Percentiles rank a stretch among this genome's conserved stretches.
Conservation (phyloP, 805 yeast species). For the Zygoascus biomembranicola region DNA sequence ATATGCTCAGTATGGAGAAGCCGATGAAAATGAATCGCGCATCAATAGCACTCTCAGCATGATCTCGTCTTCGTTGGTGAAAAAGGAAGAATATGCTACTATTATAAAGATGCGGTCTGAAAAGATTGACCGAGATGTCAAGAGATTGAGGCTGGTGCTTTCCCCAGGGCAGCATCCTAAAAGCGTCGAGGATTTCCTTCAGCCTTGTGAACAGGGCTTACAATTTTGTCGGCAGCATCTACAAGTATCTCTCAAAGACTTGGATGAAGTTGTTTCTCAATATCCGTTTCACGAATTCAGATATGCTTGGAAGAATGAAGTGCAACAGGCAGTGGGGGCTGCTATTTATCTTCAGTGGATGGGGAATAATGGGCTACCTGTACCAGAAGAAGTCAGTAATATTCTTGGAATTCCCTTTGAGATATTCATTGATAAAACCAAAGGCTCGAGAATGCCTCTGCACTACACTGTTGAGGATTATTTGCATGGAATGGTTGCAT, state of each 20-base stretch:
- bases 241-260: not conserved
- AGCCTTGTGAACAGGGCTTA: not conserved
- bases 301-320: conserved; percentile 1
- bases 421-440: not conserved
- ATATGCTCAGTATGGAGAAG: not conserved
- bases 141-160: not conserved
- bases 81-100: not conserved
- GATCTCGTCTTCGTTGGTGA: not conserved
- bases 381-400: conserved; percentile 1
- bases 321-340: conserved; percentile 1
- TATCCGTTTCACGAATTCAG: conserved; percentile 10
- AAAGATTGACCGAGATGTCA: not conserved
- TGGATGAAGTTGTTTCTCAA: conserved; percentile 1
- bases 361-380: not conserved
- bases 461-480: conserved; percentile 20
- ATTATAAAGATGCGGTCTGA: conserved; percentile 1
- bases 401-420: conserved; percentile 3
- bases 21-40: not conserved
- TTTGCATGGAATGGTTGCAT: conserved; percentile 20
- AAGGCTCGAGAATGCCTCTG: conserved; percentile 1
- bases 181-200: conserved; percentile 1
- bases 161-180: conserved; percentile 2
- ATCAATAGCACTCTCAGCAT: not conserved
- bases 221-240: not conserved
- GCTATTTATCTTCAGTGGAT: conserved; percentile 3